Conservation (phyloP, 2,329 filamentous ascomycete genomes). For the Penicillium glabrum region DNA sequence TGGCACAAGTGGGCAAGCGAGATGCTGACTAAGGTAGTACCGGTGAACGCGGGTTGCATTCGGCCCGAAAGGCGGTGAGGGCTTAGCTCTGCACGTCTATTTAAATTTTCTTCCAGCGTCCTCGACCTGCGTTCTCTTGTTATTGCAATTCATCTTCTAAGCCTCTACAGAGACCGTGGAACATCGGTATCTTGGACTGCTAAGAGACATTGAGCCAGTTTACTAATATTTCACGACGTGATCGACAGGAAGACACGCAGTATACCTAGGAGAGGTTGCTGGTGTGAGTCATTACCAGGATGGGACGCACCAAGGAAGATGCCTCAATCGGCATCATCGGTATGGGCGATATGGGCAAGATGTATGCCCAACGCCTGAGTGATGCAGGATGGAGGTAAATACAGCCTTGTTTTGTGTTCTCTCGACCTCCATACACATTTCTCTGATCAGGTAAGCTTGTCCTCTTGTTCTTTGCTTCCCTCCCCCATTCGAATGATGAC, state of each 20-base stretch:
- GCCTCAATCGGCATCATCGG: slow-evolving; percentile 92
- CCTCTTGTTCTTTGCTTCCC: slow-evolving; percentile 7
- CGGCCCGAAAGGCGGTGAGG: slow-evolving; percentile 32
- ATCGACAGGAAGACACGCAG: not conserved
- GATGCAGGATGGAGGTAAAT: slow-evolving; percentile 94
- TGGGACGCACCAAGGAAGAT: slow-evolving; percentile 56
- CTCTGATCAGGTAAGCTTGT: slow-evolving; percentile 20
- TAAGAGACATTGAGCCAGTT: not conserved
- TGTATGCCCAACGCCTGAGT: slow-evolving; percentile 89
- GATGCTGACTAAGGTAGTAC: slow-evolving; percentile 17
- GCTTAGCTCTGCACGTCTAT: slow-evolving; percentile 20
- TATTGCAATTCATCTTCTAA: slow-evolving; percentile 16
- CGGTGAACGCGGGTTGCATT: slow-evolving; percentile 12
- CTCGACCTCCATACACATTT: not conserved
- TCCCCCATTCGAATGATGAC: slow-evolving; percentile 74
- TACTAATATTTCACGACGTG: not conserved
- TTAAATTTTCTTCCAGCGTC: slow-evolving; percentile 25
- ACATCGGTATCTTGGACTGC: not conserved
- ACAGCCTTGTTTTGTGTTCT: not conserved
- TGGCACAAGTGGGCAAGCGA: slow-evolving; percentile 26
- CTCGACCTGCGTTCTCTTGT: not conserved
- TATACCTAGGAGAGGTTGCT: not conserved
- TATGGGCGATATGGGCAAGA: slow-evolving; percentile 99
- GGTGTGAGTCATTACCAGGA: slow-evolving; percentile 16
- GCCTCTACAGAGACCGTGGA: slow-evolving; percentile 7